Evolutionary conservation across 345 rosid species (phyloP), one percentile per base, ranked within the genome.

Genomic region (Linum trigynum): DNA sequence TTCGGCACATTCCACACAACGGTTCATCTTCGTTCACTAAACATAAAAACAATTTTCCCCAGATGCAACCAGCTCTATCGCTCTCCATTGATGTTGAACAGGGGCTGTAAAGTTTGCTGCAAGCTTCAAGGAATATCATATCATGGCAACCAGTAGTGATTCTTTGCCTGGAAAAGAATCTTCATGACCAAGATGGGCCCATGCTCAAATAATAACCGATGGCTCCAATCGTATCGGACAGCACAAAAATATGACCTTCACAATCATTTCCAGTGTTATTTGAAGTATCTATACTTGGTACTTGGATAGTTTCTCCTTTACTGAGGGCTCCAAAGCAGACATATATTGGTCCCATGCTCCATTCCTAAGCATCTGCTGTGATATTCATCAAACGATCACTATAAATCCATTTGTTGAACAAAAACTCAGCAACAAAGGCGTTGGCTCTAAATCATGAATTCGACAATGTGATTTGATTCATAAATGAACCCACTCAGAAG

Each of bases 331-430:
- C 85, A 95, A 73, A 10, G 94, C 86, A 69, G 99, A 85, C 75
- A 82, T 78, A 64, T 75, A 95, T 72, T 89, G 90, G 61, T 85
- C 92, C 97, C 97, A 95, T 10, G 86, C 89, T 59, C 83, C 96
- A 74, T 86, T 83, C 55, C 86, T 77, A 55, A 95, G 87, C 95
- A 91, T 81, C 99, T 94, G 95, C 69, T 68, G 9, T 23, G 32
- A 23, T 37, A 71, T 67, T 17, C 10, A 45, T 61, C 23, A 5
- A 8, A 35, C 59, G 42, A 3, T 39, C 41, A 48, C 7, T 12
- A 48, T 9, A 48, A 48, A 3, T 43, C 9, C 50, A 43, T 43
- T 48, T 23, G 32, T 23, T 23, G 32, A 23, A 23, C 32, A 23
- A 23, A 23, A 23, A 23, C 32, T 23, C 32, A 23, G 32, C 32